These are phyloP conservation scores for Penicillium antarcticum DNA, from an alignment of 495 filamentous ascomycete genomes.

Conservation along the genomic window DNA sequence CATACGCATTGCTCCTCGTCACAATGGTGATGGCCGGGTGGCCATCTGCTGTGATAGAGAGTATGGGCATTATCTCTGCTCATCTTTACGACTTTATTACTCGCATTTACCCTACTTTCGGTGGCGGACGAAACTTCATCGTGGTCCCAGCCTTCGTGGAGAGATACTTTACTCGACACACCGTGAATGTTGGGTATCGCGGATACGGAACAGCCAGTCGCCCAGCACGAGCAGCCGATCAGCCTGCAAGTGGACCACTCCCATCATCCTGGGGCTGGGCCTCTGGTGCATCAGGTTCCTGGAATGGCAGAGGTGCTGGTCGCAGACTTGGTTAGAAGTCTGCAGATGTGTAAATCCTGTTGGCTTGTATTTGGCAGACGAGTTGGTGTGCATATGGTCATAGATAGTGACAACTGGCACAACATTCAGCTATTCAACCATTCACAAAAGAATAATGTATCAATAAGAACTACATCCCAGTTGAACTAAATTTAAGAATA, in stretches of 20 bases:
- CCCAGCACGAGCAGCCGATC: conserved; percentile 17
- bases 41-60: conserved; percentile 47
- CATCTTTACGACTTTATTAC: conserved; percentile 86
- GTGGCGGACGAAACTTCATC: conserved; percentile 69
- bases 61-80: conserved; percentile 72
- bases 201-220: conserved; percentile 59
- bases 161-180: conserved; percentile 53
- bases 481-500: no score
- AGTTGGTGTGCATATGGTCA: not conserved
- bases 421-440: not conserved
- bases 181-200: conserved; percentile 26
- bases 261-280: conserved; percentile 30
- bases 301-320: conserved; percentile 65
- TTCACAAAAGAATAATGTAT: no score
- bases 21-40: conserved; percentile 58
- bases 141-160: conserved; percentile 65
- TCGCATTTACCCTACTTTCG: conserved; percentile 77
- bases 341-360: not conserved
- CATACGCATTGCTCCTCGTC: conserved; percentile 69
- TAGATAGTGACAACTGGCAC: not conserved
- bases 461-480: no score
- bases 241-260: conserved; percentile 16
- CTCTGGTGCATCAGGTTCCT: conserved; percentile 44
- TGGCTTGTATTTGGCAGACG: not conserved
- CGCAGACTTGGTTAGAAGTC: conserved; percentile 54